Percentiles rank a stretch among this genome's conserved stretches.
Conservation (phyloP, 2,329 filamentous ascomycete species). For the Sporothrix sp. region DNA sequence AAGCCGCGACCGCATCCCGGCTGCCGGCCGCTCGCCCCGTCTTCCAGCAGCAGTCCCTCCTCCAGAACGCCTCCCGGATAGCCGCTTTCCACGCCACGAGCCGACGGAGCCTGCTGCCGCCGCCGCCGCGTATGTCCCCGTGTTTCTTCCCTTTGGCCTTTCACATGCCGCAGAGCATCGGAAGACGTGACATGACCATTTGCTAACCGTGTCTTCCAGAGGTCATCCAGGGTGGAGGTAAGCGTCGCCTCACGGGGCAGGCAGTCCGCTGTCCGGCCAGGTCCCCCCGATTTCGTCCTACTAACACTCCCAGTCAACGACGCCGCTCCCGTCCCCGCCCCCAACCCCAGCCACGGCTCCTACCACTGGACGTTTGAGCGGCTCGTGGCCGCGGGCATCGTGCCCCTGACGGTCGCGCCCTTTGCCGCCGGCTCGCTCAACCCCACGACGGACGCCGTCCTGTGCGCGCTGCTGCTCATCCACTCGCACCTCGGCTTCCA, state of each 20-base stretch:
- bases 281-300: not conserved
- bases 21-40: slow-evolving; percentile 18
- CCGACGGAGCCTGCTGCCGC: slow-evolving; percentile 66
- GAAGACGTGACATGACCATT: not conserved
- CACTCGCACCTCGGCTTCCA: slow-evolving; percentile 97
- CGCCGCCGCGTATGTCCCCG: slow-evolving; percentile 64
- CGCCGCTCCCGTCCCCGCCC: slow-evolving; percentile 60
- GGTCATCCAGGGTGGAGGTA: slow-evolving; percentile 66
- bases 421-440: slow-evolving; percentile 89
- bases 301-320: slow-evolving; percentile 60
- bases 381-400: slow-evolving; percentile 65
- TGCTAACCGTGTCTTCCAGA: slow-evolving; percentile 38
- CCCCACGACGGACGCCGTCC: slow-evolving; percentile 74
- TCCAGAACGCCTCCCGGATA: slow-evolving; percentile 40
- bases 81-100: slow-evolving; percentile 82
- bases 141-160: not conserved
- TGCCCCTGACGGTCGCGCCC: slow-evolving; percentile 81
- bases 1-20: slow-evolving; percentile 32
- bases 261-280: too few species aligned
- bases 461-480: slow-evolving; percentile 73
- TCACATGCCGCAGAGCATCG: not conserved
- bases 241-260: slow-evolving; percentile 18
- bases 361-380: slow-evolving; percentile 99
- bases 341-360: slow-evolving; percentile 74
- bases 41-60: slow-evolving; percentile 22